Evolutionary conservation across 176 grass and related monocot species (phyloP), one percentile per base, ranked within the genome.

Genomic region (Alloteropsis semialata): DNA sequence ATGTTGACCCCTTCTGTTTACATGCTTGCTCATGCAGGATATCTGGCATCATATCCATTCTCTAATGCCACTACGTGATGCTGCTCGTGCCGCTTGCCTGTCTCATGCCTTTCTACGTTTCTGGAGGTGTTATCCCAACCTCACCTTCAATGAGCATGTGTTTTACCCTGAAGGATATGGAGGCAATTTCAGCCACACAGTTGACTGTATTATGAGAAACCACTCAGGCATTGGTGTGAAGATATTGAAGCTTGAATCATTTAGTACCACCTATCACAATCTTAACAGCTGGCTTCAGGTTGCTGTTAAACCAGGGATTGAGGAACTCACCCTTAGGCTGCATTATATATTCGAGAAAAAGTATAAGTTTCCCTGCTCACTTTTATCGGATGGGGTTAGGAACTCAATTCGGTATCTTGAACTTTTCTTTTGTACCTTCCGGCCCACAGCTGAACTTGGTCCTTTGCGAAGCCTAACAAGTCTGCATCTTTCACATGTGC

Each of bases 81-180:
- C 80, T 60, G 80, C 67, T 14, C 27, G 80, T 51, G 80, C 67
- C 25, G 80, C 67, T 48, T 82, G 80, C 29, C 11, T 10, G 3
- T 82, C 67, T 10, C 67, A 4, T 1, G 30, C 55, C 56, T 82
- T 82, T 36, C 38, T 14, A 25, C 11, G 9, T n/a, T 72, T 28
- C 18, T 82, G 67, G 68, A 59, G 8, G 32, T 34, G 54, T 11
- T 7, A 10, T 61, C 80, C 67, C 28, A 36, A 46, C 11, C 80
- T 82, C n/a, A 36, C 18, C 13, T 48, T 82, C 16, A 72, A 19
- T 46, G 5, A 8, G 15, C 0, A 17, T 11, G 9, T 29, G 49
- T 21, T 64, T 36, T 1, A 16, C 61, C 16, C 61, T 0, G n/a
- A n/a, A n/a, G n/a, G n/a, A n/a, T 11, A 16, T n/a, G 17, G 38